Evolutionary conservation across 192 early-diverging fungal genomes (phyloP), one percentile per base, ranked within the genome.

Genomic region (Phlyctochytrium arcticum): DNA sequence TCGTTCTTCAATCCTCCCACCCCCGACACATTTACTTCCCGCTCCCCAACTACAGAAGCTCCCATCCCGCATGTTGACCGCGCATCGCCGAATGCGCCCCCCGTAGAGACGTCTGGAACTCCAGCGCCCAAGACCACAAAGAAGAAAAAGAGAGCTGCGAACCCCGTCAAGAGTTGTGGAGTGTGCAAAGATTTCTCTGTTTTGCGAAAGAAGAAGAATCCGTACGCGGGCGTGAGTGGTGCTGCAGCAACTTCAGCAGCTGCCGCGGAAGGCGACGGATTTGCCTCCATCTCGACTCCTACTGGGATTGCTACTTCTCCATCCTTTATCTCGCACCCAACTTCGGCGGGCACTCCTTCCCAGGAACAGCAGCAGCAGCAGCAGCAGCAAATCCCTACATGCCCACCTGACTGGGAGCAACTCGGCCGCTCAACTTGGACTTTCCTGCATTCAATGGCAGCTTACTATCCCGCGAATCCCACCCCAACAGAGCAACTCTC

Each of bases 351-450:
- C 32, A n/a, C 2, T 2, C 64, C 64, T 19, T 66, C 48, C 56
- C 66, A n/a, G n/a, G n/a, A n/a, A n/a, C n/a, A n/a, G n/a, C n/a
- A n/a, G n/a, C n/a, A 27, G 3, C n/a, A 19, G 50, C 15, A 0
- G 23, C n/a, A n/a, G n/a, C n/a, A n/a, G n/a, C n/a, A n/a, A n/a
- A n/a, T n/a, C n/a, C n/a, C n/a, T n/a, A n/a, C 62, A 4, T 95
- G 92, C 67, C 93, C 92, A 17, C 85, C 92, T 0, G 94, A 98
- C 71, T 85, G 85, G 5, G 75, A 80, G 55, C 78, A 80, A 31
- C 87, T 98, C 21, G 96, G 96, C 24, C 75, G 81, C 4, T 82
- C 92, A n/a, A 93, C 93, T 0, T 99, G 96, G 96, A 97, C 94
- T 4, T 93, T 97, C 56, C 78, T 99, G 49, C 96, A 98, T 72